Conservation (phyloP, 1,284 basidiomycete species). For the Malassezia psittaci region DNA sequence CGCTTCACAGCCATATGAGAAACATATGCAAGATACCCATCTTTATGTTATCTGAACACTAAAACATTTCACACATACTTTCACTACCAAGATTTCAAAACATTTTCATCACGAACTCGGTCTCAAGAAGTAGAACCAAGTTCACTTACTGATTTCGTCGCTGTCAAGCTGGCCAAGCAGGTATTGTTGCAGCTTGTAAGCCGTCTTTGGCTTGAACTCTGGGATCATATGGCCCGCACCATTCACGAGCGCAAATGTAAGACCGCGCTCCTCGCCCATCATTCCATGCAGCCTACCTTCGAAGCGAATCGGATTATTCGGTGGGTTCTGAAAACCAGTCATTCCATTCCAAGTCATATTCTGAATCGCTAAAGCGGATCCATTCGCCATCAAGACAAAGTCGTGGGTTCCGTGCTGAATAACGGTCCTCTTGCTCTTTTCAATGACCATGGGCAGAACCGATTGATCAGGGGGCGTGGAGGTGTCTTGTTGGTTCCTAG, state of each 20-base stretch:
- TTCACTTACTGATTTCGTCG: neutral
- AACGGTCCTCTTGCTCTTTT: conserved; percentile 25
- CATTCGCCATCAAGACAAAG: conserved; percentile 33
- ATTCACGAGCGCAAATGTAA: conserved; percentile 7
- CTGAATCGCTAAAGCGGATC: conserved; percentile 31
- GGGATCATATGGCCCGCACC: conserved; percentile 35
- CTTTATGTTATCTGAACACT: too few relatives aligned
- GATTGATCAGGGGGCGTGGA: conserved; percentile 7
- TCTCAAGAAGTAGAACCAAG: too few relatives aligned
- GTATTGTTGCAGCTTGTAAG: conserved; percentile 35
- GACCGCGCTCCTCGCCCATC: conserved; percentile 10
- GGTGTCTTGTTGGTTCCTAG: conserved; percentile 5
- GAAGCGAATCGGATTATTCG: neutral
- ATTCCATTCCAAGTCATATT: conserved; percentile 42
- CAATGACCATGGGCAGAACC: conserved; percentile 30
- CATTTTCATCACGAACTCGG: too few relatives aligned
- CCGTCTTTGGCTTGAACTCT: conserved; percentile 30
- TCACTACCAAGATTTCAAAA: too few relatives aligned
- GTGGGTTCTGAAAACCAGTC: conserved; percentile 35
- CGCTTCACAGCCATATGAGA: too few relatives aligned
- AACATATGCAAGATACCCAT: too few relatives aligned
- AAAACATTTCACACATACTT: too few relatives aligned
- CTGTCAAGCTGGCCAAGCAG: conserved; percentile 23
- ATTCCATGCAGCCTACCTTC: neutral
- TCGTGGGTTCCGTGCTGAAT: conserved; percentile 37